Evolutionary conservation across 192 early-diverging fungal species (phyloP), one percentile per base, ranked within the genome.

Genomic region (Coemansia sp.): DNA sequence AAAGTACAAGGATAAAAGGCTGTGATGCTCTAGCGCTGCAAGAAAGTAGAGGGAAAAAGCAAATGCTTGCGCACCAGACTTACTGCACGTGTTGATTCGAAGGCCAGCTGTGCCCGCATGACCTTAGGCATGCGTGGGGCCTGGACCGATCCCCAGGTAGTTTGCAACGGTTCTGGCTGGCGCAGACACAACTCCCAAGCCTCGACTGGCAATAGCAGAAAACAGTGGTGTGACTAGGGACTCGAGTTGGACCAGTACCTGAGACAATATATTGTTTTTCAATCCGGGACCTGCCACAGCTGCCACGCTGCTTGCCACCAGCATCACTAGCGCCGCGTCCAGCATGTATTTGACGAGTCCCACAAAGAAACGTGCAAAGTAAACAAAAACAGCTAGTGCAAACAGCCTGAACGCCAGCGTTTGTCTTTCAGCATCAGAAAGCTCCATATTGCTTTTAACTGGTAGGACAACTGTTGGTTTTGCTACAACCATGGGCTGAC

Each of bases 161-260:
- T 58, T 22, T 5, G 67, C 68, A 39, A 70, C 20, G 36, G 62
- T 51, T 57, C 54, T 57, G 50, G 69, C 33, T 29, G 68, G 69
- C 27, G 64, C 69, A 14, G 69, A 64, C 2, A 60, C 65, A 25
- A 59, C 56, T 25, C 32, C 31, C 21, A 62, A 24, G 29, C 67
- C 69, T 21, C 70, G 72, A 51, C 75, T 72, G 42, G 72, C 78
- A 30, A 75, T 24, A 21, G 53, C 29, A 6, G 61, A 36, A 64
- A 72, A 81, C 50, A 67, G 32, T n/a, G 78, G 78, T 50, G 66
- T 56, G 21, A 75, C 73, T 24, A 70, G 25, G 14, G 78, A 59
- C 69, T 75, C 78, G 21, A 74, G 36, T 25, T 72, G 57, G 17
- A 64, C 69, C 24, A 81, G 70, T 23, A 64, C 62, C 65, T 61